Base-by-base conservation (phyloP, 1,284 basidiomycete species). In the Volvariella surrecta region DNA sequence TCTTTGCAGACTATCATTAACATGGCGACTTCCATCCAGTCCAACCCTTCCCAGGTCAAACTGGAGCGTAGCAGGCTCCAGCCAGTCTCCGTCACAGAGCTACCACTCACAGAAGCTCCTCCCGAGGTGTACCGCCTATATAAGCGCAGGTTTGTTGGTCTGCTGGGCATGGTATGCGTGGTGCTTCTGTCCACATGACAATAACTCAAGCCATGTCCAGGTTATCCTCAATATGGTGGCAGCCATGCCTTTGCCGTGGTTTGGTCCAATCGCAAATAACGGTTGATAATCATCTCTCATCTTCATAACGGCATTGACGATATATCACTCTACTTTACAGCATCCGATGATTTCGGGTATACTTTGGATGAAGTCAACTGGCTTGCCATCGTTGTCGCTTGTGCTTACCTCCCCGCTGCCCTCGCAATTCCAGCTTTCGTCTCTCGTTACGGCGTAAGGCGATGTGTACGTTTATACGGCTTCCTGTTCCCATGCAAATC, bases 251-350 rank as follows among this genome's bases (percentile, higher is more conserved):
- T 76, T 76, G 71, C 71, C 81, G 2, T 74, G 71, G 83, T 89
- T 89, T 54, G 86, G 84, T 7, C 82, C 87, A 1, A 86, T 89
- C 44, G 67, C 86, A 0, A 77, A 76, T 37, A 58, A 76, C 49
- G 68, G 85, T 87, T 46, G 32, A 63, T 52, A 39, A 43, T 37
- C 38, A 6, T 16, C 17, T 6, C 18, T 13, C 9, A 39, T 39
- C 4, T 15, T 20, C 10, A 10, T 24, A 13, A 37, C 21, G 18
- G 7, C n/a, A 4, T 20, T 20, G 8, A 9, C 20, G n/a, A n/a
- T n/a, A n/a, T n/a, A 11, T 17, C 38, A 39, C n/a, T 39, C 20
- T 38, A 18, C 45, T 42, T 19, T 44, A 6, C 48, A 87, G 84
- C 72, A 51, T 71, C 71, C 4, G 48, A 54, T 1, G 74, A 83